A percentile compares a stretch with the other conserved stretches of the same genome.
These are phyloP conservation scores for Lobosporangium transversale DNA, from an alignment of 192 early-diverging fungal species.

Conservation along the genomic window DNA sequence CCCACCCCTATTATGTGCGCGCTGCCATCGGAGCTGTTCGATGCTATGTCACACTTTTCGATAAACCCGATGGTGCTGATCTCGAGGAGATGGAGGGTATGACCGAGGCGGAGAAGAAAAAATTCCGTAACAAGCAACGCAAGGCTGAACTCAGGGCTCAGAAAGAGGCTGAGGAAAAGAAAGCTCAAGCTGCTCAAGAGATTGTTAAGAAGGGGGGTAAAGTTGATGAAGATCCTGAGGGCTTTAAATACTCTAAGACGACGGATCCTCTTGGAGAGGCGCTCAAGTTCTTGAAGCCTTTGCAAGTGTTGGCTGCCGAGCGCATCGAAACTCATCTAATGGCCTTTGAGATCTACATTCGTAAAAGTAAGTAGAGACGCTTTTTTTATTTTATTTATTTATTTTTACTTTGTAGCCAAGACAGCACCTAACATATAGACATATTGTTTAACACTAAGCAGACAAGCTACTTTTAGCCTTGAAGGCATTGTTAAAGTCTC, in stretches of 20 bases:
- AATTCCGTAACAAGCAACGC: conserved; percentile 77
- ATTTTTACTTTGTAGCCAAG: not conserved
- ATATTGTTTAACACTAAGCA: conserved; percentile 9
- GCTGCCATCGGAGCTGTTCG: conserved; percentile 79
- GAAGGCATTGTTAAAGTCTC: conserved; percentile 63
- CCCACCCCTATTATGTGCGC: conserved; percentile 75
- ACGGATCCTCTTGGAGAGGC: conserved; percentile 78
- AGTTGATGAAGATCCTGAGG: conserved; percentile 77
- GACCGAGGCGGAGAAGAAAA: conserved; percentile 80
- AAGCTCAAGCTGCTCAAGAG: conserved; percentile 56
- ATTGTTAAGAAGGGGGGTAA: conserved; percentile 59
- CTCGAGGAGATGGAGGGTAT: conserved; percentile 57
- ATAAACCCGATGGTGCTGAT: conserved; percentile 53
- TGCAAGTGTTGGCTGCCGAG: conserved; percentile 66
- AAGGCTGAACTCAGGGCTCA: conserved; percentile 77
- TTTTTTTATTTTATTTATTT: not conserved
- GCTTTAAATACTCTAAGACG: conserved; percentile 71
- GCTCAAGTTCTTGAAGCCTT: conserved; percentile 77
- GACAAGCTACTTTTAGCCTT: conserved; percentile 76
- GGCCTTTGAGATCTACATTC: conserved; percentile 72
- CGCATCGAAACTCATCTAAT: conserved; percentile 71
- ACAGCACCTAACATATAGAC: not conserved
- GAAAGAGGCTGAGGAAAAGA: conserved; percentile 62
- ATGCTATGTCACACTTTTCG: conserved; percentile 38
- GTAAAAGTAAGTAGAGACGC: conserved; percentile 59